These are phyloP conservation scores for Penicillium silybi DNA, from an alignment of 495 filamentous ascomycete genomes.

Conservation along the genomic window DNA sequence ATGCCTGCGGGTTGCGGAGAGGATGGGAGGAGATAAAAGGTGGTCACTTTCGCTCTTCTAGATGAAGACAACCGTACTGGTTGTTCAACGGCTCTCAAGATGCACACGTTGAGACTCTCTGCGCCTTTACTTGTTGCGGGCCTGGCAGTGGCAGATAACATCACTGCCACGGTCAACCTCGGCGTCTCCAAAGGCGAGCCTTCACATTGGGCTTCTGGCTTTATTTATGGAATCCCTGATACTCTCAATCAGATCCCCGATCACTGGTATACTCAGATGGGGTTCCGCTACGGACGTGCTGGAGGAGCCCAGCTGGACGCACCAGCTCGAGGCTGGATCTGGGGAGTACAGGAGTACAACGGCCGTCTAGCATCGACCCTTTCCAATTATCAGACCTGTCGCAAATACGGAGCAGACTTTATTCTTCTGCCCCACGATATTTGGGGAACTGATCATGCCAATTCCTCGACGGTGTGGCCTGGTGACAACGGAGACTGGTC, in stretches of 20 bases:
- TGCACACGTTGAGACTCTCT: not conserved
- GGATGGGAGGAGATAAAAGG: constrained; percentile 3
- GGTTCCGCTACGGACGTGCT: constrained; percentile 16
- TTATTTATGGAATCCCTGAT: constrained; percentile 36
- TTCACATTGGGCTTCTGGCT: constrained; percentile 24
- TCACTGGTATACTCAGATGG: constrained; percentile 21
- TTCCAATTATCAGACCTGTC: constrained; percentile 35
- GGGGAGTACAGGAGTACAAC: constrained; percentile 20
- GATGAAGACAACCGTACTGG: no score
- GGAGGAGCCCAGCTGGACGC: constrained; percentile 22
- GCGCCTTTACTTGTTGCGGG: not conserved
- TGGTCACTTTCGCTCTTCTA: no score
- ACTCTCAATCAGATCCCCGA: constrained; percentile 24
- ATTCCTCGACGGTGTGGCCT: constrained; percentile 22
- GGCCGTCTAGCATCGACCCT: constrained; percentile 34
- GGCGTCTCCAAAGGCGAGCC: constrained; percentile 8
- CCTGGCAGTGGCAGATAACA: constrained; percentile 7
- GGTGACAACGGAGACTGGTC: constrained; percentile 41
- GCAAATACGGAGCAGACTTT: constrained; percentile 33
- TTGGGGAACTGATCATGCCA: constrained; percentile 35
- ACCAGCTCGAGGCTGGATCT: constrained; percentile 19
- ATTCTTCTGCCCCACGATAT: constrained; percentile 41
- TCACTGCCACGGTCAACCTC: constrained; percentile 13
- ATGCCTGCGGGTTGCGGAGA: not conserved
- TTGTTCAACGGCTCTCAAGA: not conserved